These are phyloP conservation scores for Linum trigynum DNA, from an alignment of 345 rosid species.

Conservation along the genomic window DNA sequence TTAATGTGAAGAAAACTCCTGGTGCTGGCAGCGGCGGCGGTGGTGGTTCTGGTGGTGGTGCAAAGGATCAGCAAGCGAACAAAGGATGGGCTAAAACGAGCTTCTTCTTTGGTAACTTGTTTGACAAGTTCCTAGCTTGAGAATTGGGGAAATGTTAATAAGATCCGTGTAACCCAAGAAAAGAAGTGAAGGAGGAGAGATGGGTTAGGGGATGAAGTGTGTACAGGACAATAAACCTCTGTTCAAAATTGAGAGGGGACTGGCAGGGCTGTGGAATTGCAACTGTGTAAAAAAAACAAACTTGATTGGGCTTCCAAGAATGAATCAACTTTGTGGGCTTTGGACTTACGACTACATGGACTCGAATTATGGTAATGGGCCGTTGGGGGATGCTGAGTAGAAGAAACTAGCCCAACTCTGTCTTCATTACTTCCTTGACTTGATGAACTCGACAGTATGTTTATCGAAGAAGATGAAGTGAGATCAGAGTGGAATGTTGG, in stretches of 20 bases:
- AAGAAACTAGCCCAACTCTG: neutral
- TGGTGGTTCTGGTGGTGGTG: neutral
- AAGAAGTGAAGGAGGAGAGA: neutral
- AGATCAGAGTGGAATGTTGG: no score
- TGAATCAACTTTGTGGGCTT: neutral
- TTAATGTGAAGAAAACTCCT: conserved; percentile 64
- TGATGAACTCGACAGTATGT: no score
- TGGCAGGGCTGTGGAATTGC: neutral
- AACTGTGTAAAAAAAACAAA: neutral
- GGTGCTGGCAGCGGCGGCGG: conserved; percentile 11
- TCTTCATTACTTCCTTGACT: no score
- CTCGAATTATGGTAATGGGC: neutral
- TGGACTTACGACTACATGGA: neutral
- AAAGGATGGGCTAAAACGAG: conserved; percentile 69
- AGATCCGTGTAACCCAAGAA: conserved; percentile 10
- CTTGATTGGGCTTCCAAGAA: neutral
- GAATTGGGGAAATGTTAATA: conserved; percentile 10
- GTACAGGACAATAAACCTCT: conserved; percentile 19
- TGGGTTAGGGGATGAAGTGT: neutral
- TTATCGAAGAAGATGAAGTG: no score
- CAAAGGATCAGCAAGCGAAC: conserved; percentile 18
- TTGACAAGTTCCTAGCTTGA: conserved; percentile 74
- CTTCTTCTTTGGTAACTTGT: conserved; percentile 80
- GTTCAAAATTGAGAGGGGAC: neutral
- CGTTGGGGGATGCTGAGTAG: neutral